These are phyloP conservation scores for Purshia tridentata DNA, from an alignment of 306 rosid genomes.

Conservation along the genomic window DNA sequence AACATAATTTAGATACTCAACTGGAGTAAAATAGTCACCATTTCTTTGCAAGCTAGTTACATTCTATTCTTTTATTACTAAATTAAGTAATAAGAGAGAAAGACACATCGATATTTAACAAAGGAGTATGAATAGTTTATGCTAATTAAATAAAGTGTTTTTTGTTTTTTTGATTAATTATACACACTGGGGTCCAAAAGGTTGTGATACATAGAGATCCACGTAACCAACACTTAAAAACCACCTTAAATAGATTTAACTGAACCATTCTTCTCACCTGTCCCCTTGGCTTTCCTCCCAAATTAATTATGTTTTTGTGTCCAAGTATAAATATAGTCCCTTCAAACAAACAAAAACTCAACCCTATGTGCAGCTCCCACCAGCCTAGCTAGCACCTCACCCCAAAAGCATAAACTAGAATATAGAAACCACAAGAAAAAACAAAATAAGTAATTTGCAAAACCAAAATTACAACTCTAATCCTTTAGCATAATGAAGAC, in stretches of 20 bases:
- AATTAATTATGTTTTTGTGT: background rate
- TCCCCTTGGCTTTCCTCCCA: slow-evolving; percentile 3
- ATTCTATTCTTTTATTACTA: too few relatives aligned
- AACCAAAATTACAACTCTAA: slow-evolving; percentile 9
- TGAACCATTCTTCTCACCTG: background rate
- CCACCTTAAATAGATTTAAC: background rate
- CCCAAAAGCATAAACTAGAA: background rate
- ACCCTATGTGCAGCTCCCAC: background rate
- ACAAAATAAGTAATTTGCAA: slow-evolving; percentile 2
- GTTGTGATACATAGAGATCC: too few relatives aligned
- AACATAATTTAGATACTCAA: too few relatives aligned
- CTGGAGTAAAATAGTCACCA: too few relatives aligned
- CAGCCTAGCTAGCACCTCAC: background rate
- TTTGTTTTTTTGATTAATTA: too few relatives aligned
- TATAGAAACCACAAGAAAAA: background rate
- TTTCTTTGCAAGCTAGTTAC: too few relatives aligned
- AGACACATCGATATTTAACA: too few relatives aligned
- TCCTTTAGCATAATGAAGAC: background rate
- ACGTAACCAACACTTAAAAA: background rate
- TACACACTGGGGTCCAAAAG: too few relatives aligned
- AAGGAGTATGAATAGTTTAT: too few relatives aligned
- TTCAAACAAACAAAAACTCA: background rate
- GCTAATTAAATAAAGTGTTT: too few relatives aligned
- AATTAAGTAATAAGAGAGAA: too few relatives aligned
- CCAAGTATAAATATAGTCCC: background rate